These are phyloP conservation scores for Brettanomyces custersianus DNA, from an alignment of 805 yeast species.

Conservation along the genomic window DNA sequence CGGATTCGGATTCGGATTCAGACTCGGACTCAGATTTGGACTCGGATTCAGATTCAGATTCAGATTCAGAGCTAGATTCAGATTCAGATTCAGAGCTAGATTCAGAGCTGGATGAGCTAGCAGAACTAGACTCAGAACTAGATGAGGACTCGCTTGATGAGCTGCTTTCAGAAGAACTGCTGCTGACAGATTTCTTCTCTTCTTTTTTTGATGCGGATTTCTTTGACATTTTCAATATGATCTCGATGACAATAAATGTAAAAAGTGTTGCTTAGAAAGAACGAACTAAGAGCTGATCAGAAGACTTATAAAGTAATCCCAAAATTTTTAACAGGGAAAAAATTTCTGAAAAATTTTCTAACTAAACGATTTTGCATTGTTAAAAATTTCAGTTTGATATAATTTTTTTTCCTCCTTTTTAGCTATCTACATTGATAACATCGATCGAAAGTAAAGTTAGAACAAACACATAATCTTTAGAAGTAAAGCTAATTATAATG, in stretches of 20 bases:
- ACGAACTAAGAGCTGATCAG: neutral
- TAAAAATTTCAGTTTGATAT: constrained; percentile 3
- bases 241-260: neutral
- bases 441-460: no score
- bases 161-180: constrained; percentile 12
- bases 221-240: constrained; percentile 17
- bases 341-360: neutral
- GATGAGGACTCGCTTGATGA: constrained; percentile 20
- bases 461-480: no score
- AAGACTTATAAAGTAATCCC: neutral
- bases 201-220: constrained; percentile 20
- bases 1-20: constrained; percentile 19
- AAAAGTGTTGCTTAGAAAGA: neutral
- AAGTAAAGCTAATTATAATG: no score
- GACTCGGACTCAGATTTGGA: constrained; percentile 18
- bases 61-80: constrained; percentile 13
- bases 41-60: constrained; percentile 10
- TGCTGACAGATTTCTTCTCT: constrained; percentile 14
- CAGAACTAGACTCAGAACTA: constrained; percentile 11
- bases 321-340: no score
- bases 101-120: constrained; percentile 16
- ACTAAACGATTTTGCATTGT: neutral
- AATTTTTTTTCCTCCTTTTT: neutral
- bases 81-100: constrained; percentile 17
- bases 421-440: no score